phyloP scores from a whole-genome alignment of 2,329 filamentous ascomycete species.

The Cladosporium sphaerospermum region DNA sequence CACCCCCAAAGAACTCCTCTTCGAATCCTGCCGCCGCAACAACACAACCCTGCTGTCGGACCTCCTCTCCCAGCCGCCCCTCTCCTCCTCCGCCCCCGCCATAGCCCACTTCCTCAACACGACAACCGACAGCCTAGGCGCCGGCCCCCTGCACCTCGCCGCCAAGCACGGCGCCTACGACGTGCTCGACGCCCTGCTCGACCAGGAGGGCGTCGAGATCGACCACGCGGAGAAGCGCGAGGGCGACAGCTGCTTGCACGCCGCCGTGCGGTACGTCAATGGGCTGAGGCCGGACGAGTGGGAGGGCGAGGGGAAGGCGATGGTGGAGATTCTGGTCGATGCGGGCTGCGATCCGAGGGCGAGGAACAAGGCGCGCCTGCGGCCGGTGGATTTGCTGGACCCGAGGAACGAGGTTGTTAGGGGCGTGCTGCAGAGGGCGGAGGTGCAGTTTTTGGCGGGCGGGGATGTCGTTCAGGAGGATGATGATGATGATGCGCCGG shows the following conservation, averaged over 20 bases:
- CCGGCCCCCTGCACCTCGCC: constrained; percentile 83
- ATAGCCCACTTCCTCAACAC: constrained; percentile 76
- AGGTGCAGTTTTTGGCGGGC: constrained; percentile 52
- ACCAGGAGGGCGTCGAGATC: constrained; percentile 79
- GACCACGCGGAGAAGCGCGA: constrained; percentile 67
- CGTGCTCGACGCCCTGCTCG: constrained; percentile 72
- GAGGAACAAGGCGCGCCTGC: constrained; percentile 68
- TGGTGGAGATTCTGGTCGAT: constrained; percentile 77
- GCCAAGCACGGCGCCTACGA: constrained; percentile 82
- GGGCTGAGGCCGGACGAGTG: constrained; percentile 56
- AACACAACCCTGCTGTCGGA: constrained; percentile 79
- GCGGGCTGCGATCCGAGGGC: constrained; percentile 61
- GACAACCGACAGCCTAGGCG: constrained; percentile 78
- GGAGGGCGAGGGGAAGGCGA: constrained; percentile 53
- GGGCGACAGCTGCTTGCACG: constrained; percentile 73
- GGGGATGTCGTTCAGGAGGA: constrained; percentile 44
- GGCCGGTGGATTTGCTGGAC: constrained; percentile 66
- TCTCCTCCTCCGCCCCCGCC: constrained; percentile 49
- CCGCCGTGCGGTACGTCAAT: constrained; percentile 72
- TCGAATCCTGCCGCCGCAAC: constrained; percentile 90
- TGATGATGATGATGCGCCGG: constrained; percentile 32
- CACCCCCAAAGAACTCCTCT: constrained; percentile 73
- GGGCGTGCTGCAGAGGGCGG: constrained; percentile 61
- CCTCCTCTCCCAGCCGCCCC: constrained; percentile 51
- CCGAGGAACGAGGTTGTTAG: constrained; percentile 59